These are phyloP conservation scores for Grigorovia transvaalensis DNA, from an alignment of 805 yeast species.

Conservation along the genomic window DNA sequence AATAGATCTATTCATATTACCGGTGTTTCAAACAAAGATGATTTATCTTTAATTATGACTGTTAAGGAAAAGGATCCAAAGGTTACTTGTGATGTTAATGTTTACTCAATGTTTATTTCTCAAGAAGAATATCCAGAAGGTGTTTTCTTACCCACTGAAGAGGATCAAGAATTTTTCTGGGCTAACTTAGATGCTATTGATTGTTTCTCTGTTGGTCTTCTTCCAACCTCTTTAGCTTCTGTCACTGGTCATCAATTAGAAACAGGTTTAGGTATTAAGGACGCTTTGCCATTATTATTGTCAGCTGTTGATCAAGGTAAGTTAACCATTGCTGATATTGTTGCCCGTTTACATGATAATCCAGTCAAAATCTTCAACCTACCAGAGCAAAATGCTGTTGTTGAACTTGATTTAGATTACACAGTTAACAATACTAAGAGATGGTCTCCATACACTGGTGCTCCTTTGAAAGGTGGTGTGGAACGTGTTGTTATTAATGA, in stretches of 20 bases:
- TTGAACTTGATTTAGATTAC: slow-evolving; percentile 73
- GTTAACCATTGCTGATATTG: slow-evolving; percentile 63
- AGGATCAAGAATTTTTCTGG: slow-evolving; percentile 81
- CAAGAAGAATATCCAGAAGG: slow-evolving; percentile 65
- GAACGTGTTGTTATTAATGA: slow-evolving; percentile 77
- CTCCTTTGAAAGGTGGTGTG: slow-evolving; percentile 64
- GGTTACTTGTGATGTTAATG: slow-evolving; percentile 85
- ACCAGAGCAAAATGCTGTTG: slow-evolving; percentile 58
- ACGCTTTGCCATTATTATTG: slow-evolving; percentile 71
- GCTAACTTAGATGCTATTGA: slow-evolving; percentile 60
- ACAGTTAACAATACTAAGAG: slow-evolving; percentile 36
- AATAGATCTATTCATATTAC: slow-evolving; percentile 80
- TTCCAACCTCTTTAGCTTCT: slow-evolving; percentile 64
- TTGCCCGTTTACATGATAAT: slow-evolving; percentile 62
- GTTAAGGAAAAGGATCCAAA: slow-evolving; percentile 72
- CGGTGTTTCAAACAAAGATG: slow-evolving; percentile 71
- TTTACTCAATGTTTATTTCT: slow-evolving; percentile 66
- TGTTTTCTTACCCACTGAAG: slow-evolving; percentile 63
- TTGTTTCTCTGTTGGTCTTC: slow-evolving; percentile 74
- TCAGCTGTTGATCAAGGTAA: slow-evolving; percentile 68
- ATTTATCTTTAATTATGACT: slow-evolving; percentile 71
- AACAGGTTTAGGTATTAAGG: slow-evolving; percentile 71
- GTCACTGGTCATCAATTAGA: slow-evolving; percentile 48
- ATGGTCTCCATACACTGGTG: slow-evolving; percentile 48
- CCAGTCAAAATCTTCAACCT: slow-evolving; percentile 77